Evolutionary conservation across 768 basidiomycete genomes (phyloP).

Genomic region (Suillus clintonianus): DNA sequence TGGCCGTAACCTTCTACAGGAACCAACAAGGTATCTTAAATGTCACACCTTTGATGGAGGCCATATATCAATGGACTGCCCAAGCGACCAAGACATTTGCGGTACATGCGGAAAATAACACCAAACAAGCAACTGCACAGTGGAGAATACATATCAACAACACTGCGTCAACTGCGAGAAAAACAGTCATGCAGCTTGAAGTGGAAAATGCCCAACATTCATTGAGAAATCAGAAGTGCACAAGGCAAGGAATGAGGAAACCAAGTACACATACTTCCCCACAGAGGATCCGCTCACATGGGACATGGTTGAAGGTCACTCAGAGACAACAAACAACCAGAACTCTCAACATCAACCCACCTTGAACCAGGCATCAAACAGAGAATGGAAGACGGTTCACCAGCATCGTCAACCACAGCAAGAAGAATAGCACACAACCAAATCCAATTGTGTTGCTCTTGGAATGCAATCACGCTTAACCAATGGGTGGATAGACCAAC

Average conservation of each 20-base stretch:
- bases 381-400: no score
- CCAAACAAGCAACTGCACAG: no score
- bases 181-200: conserved; percentile 7
- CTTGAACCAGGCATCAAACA: no score
- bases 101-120: background rate
- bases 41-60: conserved; percentile 2
- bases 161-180: background rate
- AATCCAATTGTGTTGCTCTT: no score
- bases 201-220: conserved; percentile 10
- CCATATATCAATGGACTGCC: conserved; percentile 6
- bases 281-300: background rate
- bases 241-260: background rate
- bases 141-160: no score
- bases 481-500: no score
- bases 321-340: no score
- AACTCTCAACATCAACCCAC: no score
- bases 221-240: background rate
- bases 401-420: no score
- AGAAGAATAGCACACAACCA: no score
- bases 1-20: conserved; percentile 9
- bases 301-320: no score
- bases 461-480: no score
- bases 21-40: background rate
- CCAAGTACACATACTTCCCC: background rate
- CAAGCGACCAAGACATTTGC: background rate